These are phyloP conservation scores for Cryphonectria japonica DNA, from an alignment of 2,329 filamentous ascomycete species.

Conservation along the genomic window DNA sequence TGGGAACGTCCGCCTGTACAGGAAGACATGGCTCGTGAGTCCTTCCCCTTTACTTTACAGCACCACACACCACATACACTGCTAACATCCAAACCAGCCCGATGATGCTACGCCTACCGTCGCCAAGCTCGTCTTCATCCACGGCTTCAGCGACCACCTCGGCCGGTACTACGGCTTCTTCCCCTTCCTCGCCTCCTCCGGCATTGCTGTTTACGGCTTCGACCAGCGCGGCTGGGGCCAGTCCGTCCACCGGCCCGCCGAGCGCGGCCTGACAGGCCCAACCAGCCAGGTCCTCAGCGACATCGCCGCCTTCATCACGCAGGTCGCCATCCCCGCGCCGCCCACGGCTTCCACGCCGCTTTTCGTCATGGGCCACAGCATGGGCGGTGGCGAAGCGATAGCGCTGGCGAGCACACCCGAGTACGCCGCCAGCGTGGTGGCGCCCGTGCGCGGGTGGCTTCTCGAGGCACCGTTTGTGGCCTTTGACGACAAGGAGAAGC, in stretches of 20 bases:
- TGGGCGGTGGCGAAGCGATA: slow-evolving; percentile 82
- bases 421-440: slow-evolving; percentile 56
- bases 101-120: slow-evolving; percentile 50
- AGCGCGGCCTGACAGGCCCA: slow-evolving; percentile 74
- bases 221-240: slow-evolving; percentile 92
- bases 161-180: slow-evolving; percentile 79
- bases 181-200: slow-evolving; percentile 66
- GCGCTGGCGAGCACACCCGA: slow-evolving; percentile 57
- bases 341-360: slow-evolving; percentile 56
- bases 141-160: slow-evolving; percentile 88
- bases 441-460: slow-evolving; percentile 71
- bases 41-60: slow-evolving; percentile 8
- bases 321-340: slow-evolving; percentile 52
- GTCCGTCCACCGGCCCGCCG: slow-evolving; percentile 62
- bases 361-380: slow-evolving; percentile 88
- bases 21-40: slow-evolving; percentile 63
- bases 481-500: slow-evolving; percentile 67
- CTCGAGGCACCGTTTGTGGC: slow-evolving; percentile 80
- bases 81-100: slow-evolving; percentile 48
- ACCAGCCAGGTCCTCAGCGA: slow-evolving; percentile 76
- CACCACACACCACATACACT: slow-evolving; percentile 7
- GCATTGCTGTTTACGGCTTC: slow-evolving; percentile 76
- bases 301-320: slow-evolving; percentile 73
- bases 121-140: slow-evolving; percentile 80
- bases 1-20: slow-evolving; percentile 53